Evolutionary conservation across 768 basidiomycete species (phyloP).

Genomic region (Xerocomellus chrysenteron): DNA sequence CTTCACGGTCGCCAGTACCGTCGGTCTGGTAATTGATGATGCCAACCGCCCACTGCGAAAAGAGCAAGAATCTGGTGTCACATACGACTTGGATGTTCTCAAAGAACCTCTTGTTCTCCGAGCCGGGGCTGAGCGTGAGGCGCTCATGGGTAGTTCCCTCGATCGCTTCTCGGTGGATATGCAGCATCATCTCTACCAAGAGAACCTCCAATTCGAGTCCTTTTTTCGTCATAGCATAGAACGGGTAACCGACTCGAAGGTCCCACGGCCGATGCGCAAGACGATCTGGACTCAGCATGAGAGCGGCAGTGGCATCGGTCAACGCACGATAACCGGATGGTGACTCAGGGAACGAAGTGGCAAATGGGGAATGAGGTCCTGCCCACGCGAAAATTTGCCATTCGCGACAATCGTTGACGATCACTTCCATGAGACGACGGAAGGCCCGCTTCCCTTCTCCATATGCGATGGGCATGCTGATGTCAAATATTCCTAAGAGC

Average conservation of each 20-base stretch:
- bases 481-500: conserved; percentile 26
- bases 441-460: conserved; percentile 28
- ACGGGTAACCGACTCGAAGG: conserved; percentile 15
- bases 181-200: conserved; percentile 24
- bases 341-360: conserved; percentile 19
- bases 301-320: neutral
- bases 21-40: conserved; percentile 26
- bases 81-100: conserved; percentile 14
- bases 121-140: conserved; percentile 14
- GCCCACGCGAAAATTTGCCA: conserved; percentile 24
- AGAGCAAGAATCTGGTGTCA: conserved; percentile 19
- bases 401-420: conserved; percentile 18
- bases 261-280: conserved; percentile 10
- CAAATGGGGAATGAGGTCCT: conserved; percentile 21
- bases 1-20: conserved; percentile 9
- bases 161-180: conserved; percentile 13
- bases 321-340: conserved; percentile 18
- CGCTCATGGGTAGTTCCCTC: conserved; percentile 9
- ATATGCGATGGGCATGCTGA: conserved; percentile 24
- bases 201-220: conserved; percentile 21
- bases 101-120: conserved; percentile 14
- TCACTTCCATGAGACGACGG: conserved; percentile 24
- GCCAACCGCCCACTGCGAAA: conserved; percentile 25
- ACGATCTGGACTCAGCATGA: neutral
- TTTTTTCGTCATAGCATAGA: conserved; percentile 24